Percentiles rank a stretch among this genome's conserved stretches.
These are phyloP conservation scores for Neurospora sp. DNA, from an alignment of 495 filamentous ascomycete species.

Conservation along the genomic window DNA sequence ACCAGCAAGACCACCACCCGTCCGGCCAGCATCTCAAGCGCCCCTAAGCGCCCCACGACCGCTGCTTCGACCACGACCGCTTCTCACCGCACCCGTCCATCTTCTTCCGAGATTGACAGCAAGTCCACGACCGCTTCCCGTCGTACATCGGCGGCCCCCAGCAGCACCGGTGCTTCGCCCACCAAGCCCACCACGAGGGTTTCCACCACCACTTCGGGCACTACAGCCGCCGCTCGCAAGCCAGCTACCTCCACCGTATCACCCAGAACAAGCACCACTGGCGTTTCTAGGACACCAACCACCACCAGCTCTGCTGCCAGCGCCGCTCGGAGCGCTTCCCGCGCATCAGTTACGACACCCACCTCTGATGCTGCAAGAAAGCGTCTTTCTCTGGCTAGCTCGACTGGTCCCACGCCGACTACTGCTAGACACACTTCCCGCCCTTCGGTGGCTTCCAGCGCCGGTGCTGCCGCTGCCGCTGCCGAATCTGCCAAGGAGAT, in stretches of 20 bases:
- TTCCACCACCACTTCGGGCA: slow-evolving; percentile 17
- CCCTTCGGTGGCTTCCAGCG: slow-evolving; percentile 27
- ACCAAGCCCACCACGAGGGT: slow-evolving; percentile 22
- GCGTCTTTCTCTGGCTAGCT: slow-evolving; percentile 32
- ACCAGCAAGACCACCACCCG: slow-evolving; percentile 31
- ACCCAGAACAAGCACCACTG: slow-evolving; percentile 16
- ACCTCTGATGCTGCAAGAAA: slow-evolving; percentile 37
- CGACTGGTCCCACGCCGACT: slow-evolving; percentile 11
- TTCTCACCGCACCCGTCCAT: slow-evolving; percentile 32
- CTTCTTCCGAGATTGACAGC: slow-evolving; percentile 39
- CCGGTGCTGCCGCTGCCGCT: slow-evolving; percentile 20
- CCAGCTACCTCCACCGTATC: slow-evolving; percentile 21
- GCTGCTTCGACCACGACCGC: slow-evolving; percentile 18
- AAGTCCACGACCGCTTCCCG: slow-evolving; percentile 34
- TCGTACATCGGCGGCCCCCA: slow-evolving; percentile 24
- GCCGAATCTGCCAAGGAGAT: slow-evolving; percentile 36
- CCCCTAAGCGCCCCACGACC: slow-evolving; percentile 27
- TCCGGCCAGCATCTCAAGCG: slow-evolving; percentile 15
- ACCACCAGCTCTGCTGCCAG: slow-evolving; percentile 13
- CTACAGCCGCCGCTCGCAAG: slow-evolving; percentile 31
- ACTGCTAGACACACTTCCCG: slow-evolving; percentile 25
- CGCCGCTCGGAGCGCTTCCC: slow-evolving; percentile 19
- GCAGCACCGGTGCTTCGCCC: slow-evolving; percentile 26
- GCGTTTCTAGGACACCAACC: slow-evolving; percentile 16
- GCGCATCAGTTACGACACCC: slow-evolving; percentile 23